Percentiles rank a stretch among this genome's conserved stretches.
Conservation (phyloP, 75 land plant species). For the Picea glauca region DNA sequence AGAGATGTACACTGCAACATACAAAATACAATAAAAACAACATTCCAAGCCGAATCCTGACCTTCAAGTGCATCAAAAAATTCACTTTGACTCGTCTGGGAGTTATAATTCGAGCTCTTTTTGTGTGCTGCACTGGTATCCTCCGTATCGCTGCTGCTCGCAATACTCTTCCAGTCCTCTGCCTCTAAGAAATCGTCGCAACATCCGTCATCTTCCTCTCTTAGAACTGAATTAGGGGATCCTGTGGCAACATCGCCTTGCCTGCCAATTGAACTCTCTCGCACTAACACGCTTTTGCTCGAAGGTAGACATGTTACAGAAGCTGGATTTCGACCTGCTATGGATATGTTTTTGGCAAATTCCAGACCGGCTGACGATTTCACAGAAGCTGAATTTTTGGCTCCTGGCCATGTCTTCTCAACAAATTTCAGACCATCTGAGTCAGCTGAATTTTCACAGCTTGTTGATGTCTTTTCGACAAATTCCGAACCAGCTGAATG, state of each 20-base stretch:
- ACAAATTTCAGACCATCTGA: background rate
- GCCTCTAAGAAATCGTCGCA: slow-evolving; percentile 6
- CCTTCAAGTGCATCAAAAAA: slow-evolving; percentile 24
- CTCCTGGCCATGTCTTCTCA: background rate
- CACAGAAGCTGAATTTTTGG: too few species aligned
- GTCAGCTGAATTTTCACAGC: background rate
- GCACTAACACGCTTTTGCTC: background rate
- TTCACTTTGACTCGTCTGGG: slow-evolving; percentile 3
- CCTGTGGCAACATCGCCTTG: background rate
- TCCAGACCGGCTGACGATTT: background rate
- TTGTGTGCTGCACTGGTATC: background rate
- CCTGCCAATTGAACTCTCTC: background rate
- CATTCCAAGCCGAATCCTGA: background rate
- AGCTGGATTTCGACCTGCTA: background rate
- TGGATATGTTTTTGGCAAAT: background rate
- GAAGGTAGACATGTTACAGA: background rate
- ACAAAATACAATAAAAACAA: background rate
- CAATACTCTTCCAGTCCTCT: slow-evolving; percentile 11
- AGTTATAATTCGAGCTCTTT: background rate
- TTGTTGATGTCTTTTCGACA: too few species aligned
- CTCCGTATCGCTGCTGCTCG: slow-evolving; percentile 12
- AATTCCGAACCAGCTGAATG: background rate
- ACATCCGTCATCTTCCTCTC: slow-evolving; percentile 5
- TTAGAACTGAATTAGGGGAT: background rate
- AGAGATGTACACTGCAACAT: too few species aligned